These are phyloP conservation scores for Kwoniella shandongensis DNA, from an alignment of 768 basidiomycete genomes.

Conservation along the genomic window DNA sequence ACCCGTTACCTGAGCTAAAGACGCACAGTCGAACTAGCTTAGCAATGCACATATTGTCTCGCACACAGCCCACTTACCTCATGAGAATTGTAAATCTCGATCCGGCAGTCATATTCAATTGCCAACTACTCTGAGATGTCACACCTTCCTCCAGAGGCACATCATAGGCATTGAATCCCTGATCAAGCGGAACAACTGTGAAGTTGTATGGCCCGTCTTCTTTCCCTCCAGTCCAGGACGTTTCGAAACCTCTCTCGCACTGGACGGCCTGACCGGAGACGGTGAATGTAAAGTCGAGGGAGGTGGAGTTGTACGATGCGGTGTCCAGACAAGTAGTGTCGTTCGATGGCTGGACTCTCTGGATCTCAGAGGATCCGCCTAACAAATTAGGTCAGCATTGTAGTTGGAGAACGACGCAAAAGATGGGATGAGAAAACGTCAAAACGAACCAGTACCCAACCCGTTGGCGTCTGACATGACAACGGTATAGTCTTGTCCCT, in stretches of 20 bases:
- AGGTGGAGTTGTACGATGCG: conserved; percentile 25
- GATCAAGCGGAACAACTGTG: conserved; percentile 40
- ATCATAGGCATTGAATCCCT: conserved; percentile 38
- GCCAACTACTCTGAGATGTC: conserved; percentile 30
- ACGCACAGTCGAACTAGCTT: no score
- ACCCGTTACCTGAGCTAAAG: conserved; percentile 25
- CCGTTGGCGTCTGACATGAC: conserved; percentile 39
- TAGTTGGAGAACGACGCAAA: background rate
- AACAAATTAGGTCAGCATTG: background rate
- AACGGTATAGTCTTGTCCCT: conserved; percentile 35
- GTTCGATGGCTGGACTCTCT: conserved; percentile 22
- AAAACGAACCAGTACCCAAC: conserved; percentile 29
- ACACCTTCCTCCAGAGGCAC: conserved; percentile 21
- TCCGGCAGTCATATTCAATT: conserved; percentile 37
- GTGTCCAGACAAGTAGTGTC: conserved; percentile 32
- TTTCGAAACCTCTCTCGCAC: conserved; percentile 38
- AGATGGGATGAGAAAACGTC: background rate
- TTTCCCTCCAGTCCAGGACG: conserved; percentile 29
- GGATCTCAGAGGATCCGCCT: conserved; percentile 45
- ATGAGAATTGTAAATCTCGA: conserved; percentile 41
- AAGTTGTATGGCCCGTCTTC: conserved; percentile 39
- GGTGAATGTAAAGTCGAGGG: conserved; percentile 39
- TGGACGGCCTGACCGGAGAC: conserved; percentile 31
- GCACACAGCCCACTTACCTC: conserved; percentile 38
- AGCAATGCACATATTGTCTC: background rate